Base-by-base conservation (phyloP, 768 basidiomycete species). In the Lentinula sp. region DNA sequence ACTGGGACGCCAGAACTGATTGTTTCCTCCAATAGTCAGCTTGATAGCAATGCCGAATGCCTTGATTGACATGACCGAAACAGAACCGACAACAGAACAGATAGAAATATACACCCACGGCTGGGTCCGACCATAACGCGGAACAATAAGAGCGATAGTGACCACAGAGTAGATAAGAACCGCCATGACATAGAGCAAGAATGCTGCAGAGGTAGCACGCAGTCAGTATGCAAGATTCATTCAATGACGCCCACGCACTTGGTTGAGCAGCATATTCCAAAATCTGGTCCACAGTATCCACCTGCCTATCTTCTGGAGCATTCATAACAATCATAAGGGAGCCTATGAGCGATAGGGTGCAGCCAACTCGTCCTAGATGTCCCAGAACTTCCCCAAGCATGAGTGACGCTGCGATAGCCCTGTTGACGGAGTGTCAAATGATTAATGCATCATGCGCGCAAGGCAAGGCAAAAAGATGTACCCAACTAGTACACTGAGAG, bases 11-110 rank as follows among this genome's bases (percentile, higher is more conserved):
- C 88, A 84, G 70, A 99, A 91, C 73, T 99, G 97, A 73, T 98
- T 98, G 70, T 91, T 91, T 53, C 97, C 96, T 11, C 84, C 82
- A 60, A 98, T 75, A 0, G 95, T 98, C 61, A 99, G 83, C 74
- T 98, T 98, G 69, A 99, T 83, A 2, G 97, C 96, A 50, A 98
- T 88, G 48, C 97, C 97, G 68, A 99, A 94, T 50, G 94, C 96
- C 77, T 99, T 99, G 80, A 98, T 91, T 45, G 94, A 90, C 97
- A 99, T 98, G 74, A 98, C 86, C 16, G 93, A 94, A 46, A 99
- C 85, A 31, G 93, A 95, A 11, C 97, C 97, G 48, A 94, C 94
- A 61, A 98, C 72, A 11, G 95, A 98, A 73, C 97, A 98, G 69
- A 99, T 96, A 28, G 95, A 95, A 63, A 98, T 84, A 75, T 98